A percentile compares a stretch with the other conserved stretches of the same genome.
Conservation (phyloP, 805 yeast species). For the Kuraishia ogatae region DNA sequence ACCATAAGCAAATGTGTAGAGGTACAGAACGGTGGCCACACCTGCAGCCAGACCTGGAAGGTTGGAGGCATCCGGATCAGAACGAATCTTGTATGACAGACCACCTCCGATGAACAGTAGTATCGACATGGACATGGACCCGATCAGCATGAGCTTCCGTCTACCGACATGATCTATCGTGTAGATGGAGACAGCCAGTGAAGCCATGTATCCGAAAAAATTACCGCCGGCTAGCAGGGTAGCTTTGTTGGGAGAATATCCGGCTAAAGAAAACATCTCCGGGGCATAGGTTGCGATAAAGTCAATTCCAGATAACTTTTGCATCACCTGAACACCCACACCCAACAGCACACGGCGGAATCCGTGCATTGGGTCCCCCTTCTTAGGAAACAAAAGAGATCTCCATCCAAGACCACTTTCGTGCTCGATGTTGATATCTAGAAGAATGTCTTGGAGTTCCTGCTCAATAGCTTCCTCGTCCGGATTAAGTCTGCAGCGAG, state of each 20-base stretch:
- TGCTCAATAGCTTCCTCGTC: conserved; percentile 1
- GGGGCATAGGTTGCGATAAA: conserved; percentile 3
- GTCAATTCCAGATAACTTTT: conserved; percentile 3
- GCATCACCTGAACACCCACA: conserved; percentile 4
- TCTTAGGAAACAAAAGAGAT: conserved; percentile 1
- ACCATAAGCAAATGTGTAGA: conserved; percentile 2
- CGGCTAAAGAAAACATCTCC: conserved; percentile 1
- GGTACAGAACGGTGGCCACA: conserved; percentile 1
- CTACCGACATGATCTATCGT: conserved; percentile 2
- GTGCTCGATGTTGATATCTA: conserved; percentile 1
- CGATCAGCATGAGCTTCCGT: conserved; percentile 2
- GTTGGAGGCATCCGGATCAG: conserved; percentile 2
- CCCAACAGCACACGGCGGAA: conserved; percentile 1
- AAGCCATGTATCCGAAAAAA: conserved; percentile 1
- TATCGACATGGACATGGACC: not conserved
- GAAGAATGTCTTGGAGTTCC: conserved; percentile 3
- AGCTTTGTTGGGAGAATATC: conserved; percentile 1
- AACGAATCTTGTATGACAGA: conserved; percentile 2
- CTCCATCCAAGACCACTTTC: conserved; percentile 3
- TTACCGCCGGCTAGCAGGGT: conserved; percentile 2
- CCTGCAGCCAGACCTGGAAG: not conserved
- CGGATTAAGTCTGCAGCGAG: conserved; percentile 1
- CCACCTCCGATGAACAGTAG: conserved; percentile 3
- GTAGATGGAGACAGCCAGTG: not conserved
- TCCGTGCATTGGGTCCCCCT: conserved; percentile 1